phyloP scores from a whole-genome alignment of 2,329 filamentous ascomycete species.

The Fusarium brevicatenulatum region DNA sequence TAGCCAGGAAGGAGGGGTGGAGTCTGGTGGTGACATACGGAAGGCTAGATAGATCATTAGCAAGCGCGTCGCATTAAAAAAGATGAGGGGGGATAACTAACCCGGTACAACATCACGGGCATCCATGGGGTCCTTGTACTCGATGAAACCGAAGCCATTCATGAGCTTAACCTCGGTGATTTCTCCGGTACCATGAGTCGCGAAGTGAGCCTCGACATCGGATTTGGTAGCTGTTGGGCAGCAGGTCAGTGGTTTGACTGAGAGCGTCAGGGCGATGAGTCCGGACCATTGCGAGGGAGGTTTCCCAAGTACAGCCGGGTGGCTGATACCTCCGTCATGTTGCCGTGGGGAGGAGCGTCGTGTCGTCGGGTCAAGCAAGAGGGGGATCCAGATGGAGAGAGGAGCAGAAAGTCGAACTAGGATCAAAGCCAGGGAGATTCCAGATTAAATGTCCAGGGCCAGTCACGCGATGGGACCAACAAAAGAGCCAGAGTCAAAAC shows the following conservation, averaged over 20 bases:
- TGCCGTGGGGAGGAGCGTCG: conserved; percentile 46
- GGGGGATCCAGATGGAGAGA: conserved; percentile 28
- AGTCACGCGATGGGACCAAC: conserved; percentile 40
- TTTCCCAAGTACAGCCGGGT: conserved; percentile 98
- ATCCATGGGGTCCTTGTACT: conserved; percentile 98
- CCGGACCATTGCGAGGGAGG: conserved; percentile 90
- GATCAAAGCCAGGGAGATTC: conserved; percentile 29
- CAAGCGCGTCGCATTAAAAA: conserved; percentile 26
- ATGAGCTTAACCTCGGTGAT: conserved; percentile 99
- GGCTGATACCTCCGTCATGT: conserved; percentile 88
- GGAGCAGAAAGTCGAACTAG: conserved; percentile 17
- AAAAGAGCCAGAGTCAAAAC: conserved; percentile 25
- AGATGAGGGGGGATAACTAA: conserved; percentile 59
- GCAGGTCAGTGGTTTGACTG: conserved; percentile 57
- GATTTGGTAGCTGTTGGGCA: conserved; percentile 85
- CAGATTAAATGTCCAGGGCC: conserved; percentile 40
- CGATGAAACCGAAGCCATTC: conserved; percentile 99
- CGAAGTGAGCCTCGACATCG: conserved; percentile 96
- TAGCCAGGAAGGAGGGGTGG: conserved; percentile 35
- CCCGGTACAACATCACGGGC: conserved; percentile 98
- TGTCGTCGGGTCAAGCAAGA: conserved; percentile 21
- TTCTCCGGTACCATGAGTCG: conserved; percentile 93
- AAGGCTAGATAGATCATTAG: conserved; percentile 59
- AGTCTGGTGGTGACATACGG: conserved; percentile 60
- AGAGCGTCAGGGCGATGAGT: conserved; percentile 44